Evolutionary conservation across 768 basidiomycete genomes (phyloP), one percentile per base, ranked within the genome.

Genomic region (Serendipita sp.): DNA sequence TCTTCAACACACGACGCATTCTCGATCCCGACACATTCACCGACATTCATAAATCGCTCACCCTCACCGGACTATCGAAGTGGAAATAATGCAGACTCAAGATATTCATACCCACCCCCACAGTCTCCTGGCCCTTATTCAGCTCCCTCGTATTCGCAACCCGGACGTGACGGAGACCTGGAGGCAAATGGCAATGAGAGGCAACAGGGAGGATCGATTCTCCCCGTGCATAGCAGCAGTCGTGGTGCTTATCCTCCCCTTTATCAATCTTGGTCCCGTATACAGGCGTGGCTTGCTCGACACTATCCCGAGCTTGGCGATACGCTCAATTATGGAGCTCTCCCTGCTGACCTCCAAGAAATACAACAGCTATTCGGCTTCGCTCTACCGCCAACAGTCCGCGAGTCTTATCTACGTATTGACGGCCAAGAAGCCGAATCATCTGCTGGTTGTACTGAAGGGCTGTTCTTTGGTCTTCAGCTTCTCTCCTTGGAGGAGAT

Each of bases 341-440:
- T 86, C 63, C 86, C 86, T 8, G 80, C 81, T 67, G 86, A 91
- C 72, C 81, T 96, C 66, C 80, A 86, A 44, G 80, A 86, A 40
- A 80, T 94, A 70, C 91, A 96, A 74, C 78, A 85, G 72, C 83
- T 91, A 67, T 84, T 95, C 67, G 91, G 93, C 34, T 83, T 88
- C 68, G 75, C 84, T 5, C 81, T 99, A 23, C 96, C 96, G 2
- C 78, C 81, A 36, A 83, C 86, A 37, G 82, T 99, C n/a, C 83
- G 92, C 27, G 96, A 99, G 67, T 91, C 90, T 0, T 95, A 95
- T 75, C 78, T 86, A 52, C 77, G 79, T 64, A 86, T 87, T 64
- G 92, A 99, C 70, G 96, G 96, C 2, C 96, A 99, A 71, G 96
- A 98, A 72, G 82, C 89, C 18, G 88, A 92, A 74, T 88, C 88